Base-by-base conservation (phyloP, 2,329 filamentous ascomycete genomes). In the Fusarium goolgardi region DNA sequence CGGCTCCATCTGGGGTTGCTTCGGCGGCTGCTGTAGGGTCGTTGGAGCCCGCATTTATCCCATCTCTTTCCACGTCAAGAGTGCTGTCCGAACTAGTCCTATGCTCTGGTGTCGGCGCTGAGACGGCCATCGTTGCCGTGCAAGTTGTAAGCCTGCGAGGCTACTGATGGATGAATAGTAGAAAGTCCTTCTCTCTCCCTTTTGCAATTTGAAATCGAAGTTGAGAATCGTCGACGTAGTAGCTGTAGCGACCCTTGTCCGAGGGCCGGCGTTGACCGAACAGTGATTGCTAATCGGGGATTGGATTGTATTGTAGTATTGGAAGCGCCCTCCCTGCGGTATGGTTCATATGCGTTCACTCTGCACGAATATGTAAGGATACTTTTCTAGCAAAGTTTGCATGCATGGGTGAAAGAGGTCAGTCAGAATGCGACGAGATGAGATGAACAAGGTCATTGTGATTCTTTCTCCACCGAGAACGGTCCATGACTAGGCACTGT, bases 41-140 rank as follows among this genome's bases (percentile, higher is more conserved):
- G 37, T 32, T 23, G n/a, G 32, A 18, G 18, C 31, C 29, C 34
- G 20, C 40, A 49, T 52, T 54, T 40, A 54, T 55, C 8, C 62
- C 74, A 40, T 74, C 66, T 63, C 71, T 63, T 55, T 72, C 75
- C 21, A 74, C 60, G 45, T 76, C 68, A 25, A 76, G 63, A 9
- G 75, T 77, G 16, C 61, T 69, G 32, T 76, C 74, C 12, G 76
- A 76, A 65, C 73, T 75, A 45, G 71, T 63, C 27, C 69, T 68
- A 63, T 59, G 61, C n/a, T 69, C 65, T 11, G 72, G 53, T 34
- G 59, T 55, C 39, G 58, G 27, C 23, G 56, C 37, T 35, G 55
- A 62, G 18, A 59, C 27, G 10, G 61, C 43, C 71, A 73, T 71
- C 52, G 35, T 65, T 47, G 43, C 43, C 45, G 18, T 37, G 34